Base-by-base conservation (phyloP, 2,329 filamentous ascomycete species). In the Pezicula carpinea region DNA sequence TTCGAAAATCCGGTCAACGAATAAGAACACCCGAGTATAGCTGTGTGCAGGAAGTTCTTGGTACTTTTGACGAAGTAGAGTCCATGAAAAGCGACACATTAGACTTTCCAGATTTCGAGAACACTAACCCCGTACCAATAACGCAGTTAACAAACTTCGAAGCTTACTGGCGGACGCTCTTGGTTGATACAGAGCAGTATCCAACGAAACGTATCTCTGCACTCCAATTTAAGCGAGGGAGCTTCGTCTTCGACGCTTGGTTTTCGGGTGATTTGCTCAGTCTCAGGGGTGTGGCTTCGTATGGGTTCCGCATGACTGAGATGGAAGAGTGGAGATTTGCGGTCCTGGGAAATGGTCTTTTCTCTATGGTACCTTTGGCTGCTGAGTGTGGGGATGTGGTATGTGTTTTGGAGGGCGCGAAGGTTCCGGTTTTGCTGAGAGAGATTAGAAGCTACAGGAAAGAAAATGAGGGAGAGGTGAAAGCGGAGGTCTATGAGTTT, bases 361-460 rank as follows among this genome's bases (percentile, higher is more conserved):
- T 38, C 39, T 36, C 38, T 23, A 45, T 45, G 43, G 43, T 45
- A 23, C 35, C 11, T n/a, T 10, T 29, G 32, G 21, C 8, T 23
- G 10, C 43, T 19, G 31, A 31, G 21, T 22, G 26, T 10, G 43
- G 33, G 21, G 43, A 45, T 40, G 7, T 36, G 22, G 38, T 45
- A 14, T 32, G 36, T 7, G 43, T 45, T 29, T 18, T 45, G 13
- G 32, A 39, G 18, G 43, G 43, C 6, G 43, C 34, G 1, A 45
- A 45, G 15, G 43, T 45, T 17, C 43, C 43, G 7, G 17, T 45
- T 6, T 29, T 40, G 33, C n/a, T 39, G 18, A 26, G 32, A 17
- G 21, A 40, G 26, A 21, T 40, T n/a, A 26, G 23, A 23, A 8
- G 22, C 5, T 5, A 23, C 8, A 8, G 22, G 8, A 23, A 23